Base-by-base conservation (phyloP, 192 early-diverging fungal genomes). In the Backusella sp. region DNA sequence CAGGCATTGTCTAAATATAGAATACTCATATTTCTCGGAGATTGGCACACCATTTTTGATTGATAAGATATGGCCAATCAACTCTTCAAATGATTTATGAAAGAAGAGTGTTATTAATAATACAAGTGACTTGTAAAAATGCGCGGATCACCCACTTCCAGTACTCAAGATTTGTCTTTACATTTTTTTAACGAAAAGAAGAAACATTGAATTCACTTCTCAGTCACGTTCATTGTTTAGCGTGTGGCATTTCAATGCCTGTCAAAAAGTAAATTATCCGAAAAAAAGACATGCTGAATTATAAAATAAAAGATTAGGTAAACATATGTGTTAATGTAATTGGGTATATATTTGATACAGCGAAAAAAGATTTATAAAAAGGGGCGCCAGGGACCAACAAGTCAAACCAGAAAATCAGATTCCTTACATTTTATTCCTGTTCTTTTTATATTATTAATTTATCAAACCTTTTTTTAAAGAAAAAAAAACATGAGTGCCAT, bases 401-500 rank as follows among this genome's bases (percentile, higher is more conserved):
- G 9, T 14, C 42, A 44, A 44, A 44, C 42, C 12, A 14, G 42
- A 44, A 44, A 44, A 44, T 44, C 12, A 44, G 12, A 44, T 44
- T 44, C 12, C 1, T 14, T 44, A 44, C 46, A 49, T 49, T 49
- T 49, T 49, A 49, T 49, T 49, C 1, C 19, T n/a, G 46, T 6
- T 49, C 15, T 49, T 49, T 49, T 17, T 49, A n/a, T n/a, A 49
- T 21, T 17, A 49, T 49, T 17, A 44, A 44, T 17, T 6, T 44
- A 14, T 5, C 6, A 1, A 9, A 41, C 15, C 17, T 44, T 41
- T 41, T 41, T 11, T 41, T 7, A 41, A 41, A 41, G 11, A 44
- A 44, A 44, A 44, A 14, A 19, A 49, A 49, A 3, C 14, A 71
- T 71, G 69, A 46, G 23, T 15, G 4, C 82, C 56, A 78, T 91